phyloP scores from a whole-genome alignment of 441 rosid species.

The Erodium texanum region DNA sequence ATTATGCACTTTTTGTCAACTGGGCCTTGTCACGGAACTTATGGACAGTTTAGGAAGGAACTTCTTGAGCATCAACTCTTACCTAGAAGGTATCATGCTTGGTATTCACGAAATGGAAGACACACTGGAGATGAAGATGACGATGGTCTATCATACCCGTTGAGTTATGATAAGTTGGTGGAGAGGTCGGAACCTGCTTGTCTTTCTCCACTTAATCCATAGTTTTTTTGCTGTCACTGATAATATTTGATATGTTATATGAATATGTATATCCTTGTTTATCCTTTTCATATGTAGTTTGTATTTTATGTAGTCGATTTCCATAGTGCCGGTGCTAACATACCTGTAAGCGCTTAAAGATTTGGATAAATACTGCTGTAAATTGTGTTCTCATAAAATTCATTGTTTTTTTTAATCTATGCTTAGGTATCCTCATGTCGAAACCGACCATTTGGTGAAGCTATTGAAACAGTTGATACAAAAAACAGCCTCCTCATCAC shows the following conservation, averaged over 20 bases:
- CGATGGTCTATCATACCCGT: conserved; percentile 73
- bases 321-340: background rate
- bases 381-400: background rate
- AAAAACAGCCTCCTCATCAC: conserved; percentile 43
- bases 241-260: background rate
- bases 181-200: conserved; percentile 44
- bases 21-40: conserved; percentile 86
- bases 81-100: conserved; percentile 95
- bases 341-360: background rate
- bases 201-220: background rate
- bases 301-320: no score
- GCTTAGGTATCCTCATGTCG: conserved; percentile 79
- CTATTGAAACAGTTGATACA: conserved; percentile 80
- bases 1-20: conserved; percentile 44
- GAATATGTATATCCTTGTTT: background rate
- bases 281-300: background rate
- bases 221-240: conserved; percentile 3
- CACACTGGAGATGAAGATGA: conserved; percentile 59
- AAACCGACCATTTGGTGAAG: conserved; percentile 80
- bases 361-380: conserved; percentile 9
- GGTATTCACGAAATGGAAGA: conserved; percentile 82
- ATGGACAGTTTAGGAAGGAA: conserved; percentile 67
- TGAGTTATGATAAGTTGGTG: conserved; percentile 56
- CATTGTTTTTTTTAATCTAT: conserved; percentile 15
- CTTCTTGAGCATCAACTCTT: conserved; percentile 82